phyloP scores from a whole-genome alignment of 2,329 filamentous ascomycete species.

The Fusarium sp. region DNA sequence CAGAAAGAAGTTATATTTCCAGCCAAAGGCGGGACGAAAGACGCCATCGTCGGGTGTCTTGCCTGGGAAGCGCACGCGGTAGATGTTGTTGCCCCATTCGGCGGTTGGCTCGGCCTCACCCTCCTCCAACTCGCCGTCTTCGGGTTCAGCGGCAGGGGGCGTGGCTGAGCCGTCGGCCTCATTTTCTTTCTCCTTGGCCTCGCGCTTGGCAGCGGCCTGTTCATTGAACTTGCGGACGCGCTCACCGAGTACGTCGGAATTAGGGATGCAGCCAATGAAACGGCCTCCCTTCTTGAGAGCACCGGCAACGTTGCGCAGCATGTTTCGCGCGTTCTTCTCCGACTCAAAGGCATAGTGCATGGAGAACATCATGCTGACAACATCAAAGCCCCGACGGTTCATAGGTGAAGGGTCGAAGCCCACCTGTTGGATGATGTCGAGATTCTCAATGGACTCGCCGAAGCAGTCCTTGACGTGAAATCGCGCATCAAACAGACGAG shows the following conservation, averaged over 20 bases:
- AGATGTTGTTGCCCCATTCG: conserved; percentile 94
- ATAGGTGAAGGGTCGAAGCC: conserved; percentile 84
- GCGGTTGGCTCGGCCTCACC: conserved; percentile 72
- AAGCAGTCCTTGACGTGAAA: conserved; percentile 96
- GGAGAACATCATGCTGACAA: conserved; percentile 99
- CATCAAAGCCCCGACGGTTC: conserved; percentile 86
- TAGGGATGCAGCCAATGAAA: conserved; percentile 96
- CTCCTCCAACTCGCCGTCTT: conserved; percentile 66
- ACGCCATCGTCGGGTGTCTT: conserved; percentile 86
- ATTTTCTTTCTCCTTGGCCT: conserved; percentile 36
- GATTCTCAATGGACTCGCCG: conserved; percentile 81
- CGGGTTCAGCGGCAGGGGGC: conserved; percentile 43
- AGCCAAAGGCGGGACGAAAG: conserved; percentile 94
- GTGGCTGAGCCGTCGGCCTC: conserved; percentile 37
- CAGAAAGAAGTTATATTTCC: conserved; percentile 98
- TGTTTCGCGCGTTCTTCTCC: conserved; percentile 87
- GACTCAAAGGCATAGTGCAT: conserved; percentile 99
- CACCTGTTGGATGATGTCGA: conserved; percentile 85
- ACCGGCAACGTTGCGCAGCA: conserved; percentile 93
- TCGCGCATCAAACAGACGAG: conserved; percentile 81
- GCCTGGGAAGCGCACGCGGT: conserved; percentile 87
- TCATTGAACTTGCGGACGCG: conserved; percentile 83
- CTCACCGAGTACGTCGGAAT: conserved; percentile 87
- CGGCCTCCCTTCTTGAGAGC: conserved; percentile 92
- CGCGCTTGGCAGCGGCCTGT: conserved; percentile 50